Base-by-base conservation (phyloP, 1,284 basidiomycete species). In the Ustilago lituana region DNA sequence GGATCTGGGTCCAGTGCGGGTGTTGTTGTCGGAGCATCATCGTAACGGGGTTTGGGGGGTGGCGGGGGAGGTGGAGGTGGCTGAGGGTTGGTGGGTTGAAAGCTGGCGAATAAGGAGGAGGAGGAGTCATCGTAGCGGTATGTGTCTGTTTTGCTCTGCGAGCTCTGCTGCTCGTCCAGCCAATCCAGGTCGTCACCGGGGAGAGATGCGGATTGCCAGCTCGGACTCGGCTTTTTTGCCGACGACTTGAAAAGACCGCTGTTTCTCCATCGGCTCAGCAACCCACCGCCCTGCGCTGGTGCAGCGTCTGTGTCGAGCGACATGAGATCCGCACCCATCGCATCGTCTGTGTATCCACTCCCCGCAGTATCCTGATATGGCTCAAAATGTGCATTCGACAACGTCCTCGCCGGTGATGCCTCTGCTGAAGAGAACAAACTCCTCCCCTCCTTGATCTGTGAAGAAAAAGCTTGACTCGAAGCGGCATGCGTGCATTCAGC, bases 251-350 rank as follows among this genome's bases (percentile, higher is more conserved):
- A 70, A 2, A 70, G 17, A 23, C 55, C 48, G 31, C 67, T 61
- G 17, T 52, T 54, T 17, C 54, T 53, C 67, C 67, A 70, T 26
- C 61, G 50, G 48, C 51, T 61, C 38, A 70, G 23, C 33, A 70
- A 27, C 5, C 61, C 62, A 8, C 53, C 37, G 5, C 55, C 52
- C 32, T 54, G 44, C n/a, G 47, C 47, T 15, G 52, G 31, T 23
- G 58, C 26, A 17, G 45, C 40, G 5, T 37, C 31, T 10, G 48
- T 50, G n/a, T 68, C 59, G 22, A 68, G 43, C 15, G 47, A 54
- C 65, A 68, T 47, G 23, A 68, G 65, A 45, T 68, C 65, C 6
- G 65, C 59, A 4, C 65, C 65, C 6, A 55, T 44, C 6, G 65
- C 55, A 19, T 68, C 65, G 31, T 68, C 65, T 1, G 55, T 43